Conservation (phyloP, 1,139 yeast genomes). For the Kurtzmaniella natalensis region DNA sequence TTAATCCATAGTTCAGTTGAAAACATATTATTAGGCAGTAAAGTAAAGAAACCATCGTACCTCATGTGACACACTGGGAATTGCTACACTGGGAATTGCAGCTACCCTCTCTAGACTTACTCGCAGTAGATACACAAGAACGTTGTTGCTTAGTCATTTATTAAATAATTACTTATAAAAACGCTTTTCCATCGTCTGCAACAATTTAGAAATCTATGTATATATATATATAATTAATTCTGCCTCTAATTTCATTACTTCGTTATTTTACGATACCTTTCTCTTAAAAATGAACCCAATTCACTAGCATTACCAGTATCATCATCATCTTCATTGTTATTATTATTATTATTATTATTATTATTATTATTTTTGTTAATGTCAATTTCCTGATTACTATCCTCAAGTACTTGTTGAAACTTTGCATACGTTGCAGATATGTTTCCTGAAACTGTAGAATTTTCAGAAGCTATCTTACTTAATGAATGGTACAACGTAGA, state of each 20-base stretch:
- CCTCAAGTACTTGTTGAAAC: conserved; percentile 9
- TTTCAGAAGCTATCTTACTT: conserved; percentile 17
- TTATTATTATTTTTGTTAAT: conserved; percentile 5
- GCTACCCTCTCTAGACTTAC: no score
- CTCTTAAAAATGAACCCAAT: conserved; percentile 27
- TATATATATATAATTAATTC: background rate
- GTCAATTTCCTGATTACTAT: conserved; percentile 4
- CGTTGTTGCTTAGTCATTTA: no score
- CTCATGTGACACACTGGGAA: no score
- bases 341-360: conserved; percentile 8
- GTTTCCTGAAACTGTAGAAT: conserved; percentile 11
- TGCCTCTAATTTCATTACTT: conserved; percentile 6
- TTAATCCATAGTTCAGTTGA: no score
- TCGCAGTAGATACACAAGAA: no score
- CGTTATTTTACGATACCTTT: conserved; percentile 24
- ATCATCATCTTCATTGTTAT: conserved; percentile 13
- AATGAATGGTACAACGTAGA: conserved; percentile 32
- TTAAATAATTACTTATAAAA: no score
- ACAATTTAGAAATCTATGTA: no score
- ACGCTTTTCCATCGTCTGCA: no score
- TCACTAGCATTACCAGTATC: conserved; percentile 25
- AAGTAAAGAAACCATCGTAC: no score
- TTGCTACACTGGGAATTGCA: no score
- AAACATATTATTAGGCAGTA: no score
- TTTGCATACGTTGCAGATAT: conserved; percentile 11